Evolutionary conservation across 176 grass and related monocot species (phyloP).

Genomic region (Luzula sylvatica): DNA sequence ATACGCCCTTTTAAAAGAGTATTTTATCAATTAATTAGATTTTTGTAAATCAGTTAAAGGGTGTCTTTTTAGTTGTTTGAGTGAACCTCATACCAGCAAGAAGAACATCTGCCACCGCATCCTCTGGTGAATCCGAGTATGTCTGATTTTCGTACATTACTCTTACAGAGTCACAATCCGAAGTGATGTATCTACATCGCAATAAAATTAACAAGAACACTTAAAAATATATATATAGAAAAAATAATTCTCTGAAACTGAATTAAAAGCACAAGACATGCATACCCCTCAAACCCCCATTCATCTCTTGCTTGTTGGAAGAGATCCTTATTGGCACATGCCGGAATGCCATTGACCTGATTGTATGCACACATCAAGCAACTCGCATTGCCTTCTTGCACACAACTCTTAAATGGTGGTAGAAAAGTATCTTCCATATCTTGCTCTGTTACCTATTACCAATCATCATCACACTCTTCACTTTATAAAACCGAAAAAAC

Average conservation of each 20-base stretch:
- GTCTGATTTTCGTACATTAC: conserved; percentile 60
- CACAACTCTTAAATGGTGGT: conserved; percentile 72
- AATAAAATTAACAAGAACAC: background rate
- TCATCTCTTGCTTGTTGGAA: conserved; percentile 52
- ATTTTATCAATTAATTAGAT: too few relatives aligned
- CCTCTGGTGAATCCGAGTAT: conserved; percentile 47
- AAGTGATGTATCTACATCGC: conserved; percentile 51
- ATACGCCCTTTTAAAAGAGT: too few relatives aligned
- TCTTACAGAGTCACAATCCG: conserved; percentile 64
- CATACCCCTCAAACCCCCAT: conserved; percentile 85
- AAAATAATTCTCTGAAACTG: too few relatives aligned
- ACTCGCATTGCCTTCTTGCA: conserved; percentile 61
- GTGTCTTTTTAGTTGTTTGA: too few relatives aligned
- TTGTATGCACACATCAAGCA: conserved; percentile 91
- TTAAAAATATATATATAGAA: conserved; percentile 2
- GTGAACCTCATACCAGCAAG: conserved; percentile 67
- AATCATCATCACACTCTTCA: background rate
- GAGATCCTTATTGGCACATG: conserved; percentile 57
- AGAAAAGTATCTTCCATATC: conserved; percentile 67
- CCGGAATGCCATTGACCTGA: conserved; percentile 61
- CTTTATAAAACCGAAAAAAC: too few relatives aligned
- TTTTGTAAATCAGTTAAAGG: too few relatives aligned
- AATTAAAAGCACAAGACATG: background rate
- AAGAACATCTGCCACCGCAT: conserved; percentile 66
- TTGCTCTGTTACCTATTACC: conserved; percentile 50